These are phyloP conservation scores for Apiospora koreana DNA, from an alignment of 2,329 filamentous ascomycete genomes.

Conservation along the genomic window DNA sequence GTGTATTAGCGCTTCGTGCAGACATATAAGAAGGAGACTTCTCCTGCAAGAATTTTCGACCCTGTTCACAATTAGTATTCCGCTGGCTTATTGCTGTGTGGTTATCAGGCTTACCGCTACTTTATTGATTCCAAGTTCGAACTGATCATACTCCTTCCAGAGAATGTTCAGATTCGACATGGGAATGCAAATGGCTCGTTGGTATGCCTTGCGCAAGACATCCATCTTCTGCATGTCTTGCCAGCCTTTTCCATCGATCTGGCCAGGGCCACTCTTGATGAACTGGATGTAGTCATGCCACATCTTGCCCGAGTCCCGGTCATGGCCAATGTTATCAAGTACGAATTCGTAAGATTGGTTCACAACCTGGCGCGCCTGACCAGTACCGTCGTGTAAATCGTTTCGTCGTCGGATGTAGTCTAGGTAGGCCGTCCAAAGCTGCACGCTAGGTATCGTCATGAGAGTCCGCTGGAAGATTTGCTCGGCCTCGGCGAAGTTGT, in stretches of 20 bases:
- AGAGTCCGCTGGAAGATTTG: conserved; percentile 81
- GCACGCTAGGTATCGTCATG: conserved; percentile 76
- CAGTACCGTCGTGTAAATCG: conserved; percentile 79
- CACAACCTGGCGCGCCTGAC: conserved; percentile 76
- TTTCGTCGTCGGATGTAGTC: conserved; percentile 93
- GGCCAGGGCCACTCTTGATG: conserved; percentile 83
- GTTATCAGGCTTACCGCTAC: conserved; percentile 64
- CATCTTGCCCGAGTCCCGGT: conserved; percentile 84
- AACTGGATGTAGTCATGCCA: conserved; percentile 97
- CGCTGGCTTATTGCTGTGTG: neutral
- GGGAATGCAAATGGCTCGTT: conserved; percentile 84
- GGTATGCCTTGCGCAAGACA: conserved; percentile 85
- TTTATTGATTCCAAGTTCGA: conserved; percentile 93
- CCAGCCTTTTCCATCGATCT: conserved; percentile 84
- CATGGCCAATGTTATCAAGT: conserved; percentile 83
- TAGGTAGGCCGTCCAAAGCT: conserved; percentile 90
- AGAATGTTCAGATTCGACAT: conserved; percentile 79
- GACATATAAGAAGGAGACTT: conserved; percentile 94
- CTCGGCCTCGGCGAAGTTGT: conserved; percentile 80
- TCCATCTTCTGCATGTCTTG: conserved; percentile 99
- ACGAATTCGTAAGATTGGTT: conserved; percentile 91
- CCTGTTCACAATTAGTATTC: conserved; percentile 49
- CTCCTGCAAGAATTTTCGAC: conserved; percentile 92
- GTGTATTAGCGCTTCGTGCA: conserved; percentile 85
- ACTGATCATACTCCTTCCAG: conserved; percentile 98